Base-by-base conservation (phyloP, 345 rosid species). In the Bruguiera parviflora region DNA sequence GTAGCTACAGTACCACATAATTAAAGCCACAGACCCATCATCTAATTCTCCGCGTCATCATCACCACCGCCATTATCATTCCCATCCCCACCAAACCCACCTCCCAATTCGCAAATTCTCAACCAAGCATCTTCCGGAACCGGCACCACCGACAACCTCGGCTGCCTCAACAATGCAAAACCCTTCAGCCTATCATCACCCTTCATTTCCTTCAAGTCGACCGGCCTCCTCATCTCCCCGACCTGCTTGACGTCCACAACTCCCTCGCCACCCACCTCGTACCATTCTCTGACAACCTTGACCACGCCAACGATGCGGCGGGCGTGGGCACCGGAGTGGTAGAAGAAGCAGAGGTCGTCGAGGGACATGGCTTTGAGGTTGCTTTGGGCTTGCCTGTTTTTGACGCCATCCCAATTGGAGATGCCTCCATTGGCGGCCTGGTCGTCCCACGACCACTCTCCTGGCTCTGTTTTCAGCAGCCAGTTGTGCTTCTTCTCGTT, bases 361-460 rank as follows among this genome's bases (percentile, higher is more conserved):
- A 84, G 74, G 24, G 79, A 64, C 97, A 95, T 95, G 67, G 99
- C 73, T 67, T 84, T 88, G 68, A 95, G 87, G 76, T 88, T 67
- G 29, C 92, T 95, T 76, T 83, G 96, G 28, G 99, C 99, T 83
- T 92, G 96, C 74, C 78, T 88, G 93, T 90, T 95, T 77, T 73
- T 92, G 27, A 95, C 99, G 0, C 96, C 98, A 75, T 95, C 98
- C 99, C 96, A 95, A 31, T 90, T 68, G 77, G 88, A 74, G 22
- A 87, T 25, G 5, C 96, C 92, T 10, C 80, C 86, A 77, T 90
- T 88, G 15, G 89, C 74, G 19, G 79, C 85, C 71, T 95, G 99
- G 75, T 95, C 97, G 20, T 90, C 92, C 97, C 97, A 95, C 49
- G 99, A 91, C 96, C 99, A 95, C 73, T 92, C 96, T 20, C 89